A percentile compares a stretch with the other conserved stretches of the same genome.
Evolutionary conservation across 176 grass and related monocot species (phyloP).

Genomic region (Pontederia crassipes): DNA sequence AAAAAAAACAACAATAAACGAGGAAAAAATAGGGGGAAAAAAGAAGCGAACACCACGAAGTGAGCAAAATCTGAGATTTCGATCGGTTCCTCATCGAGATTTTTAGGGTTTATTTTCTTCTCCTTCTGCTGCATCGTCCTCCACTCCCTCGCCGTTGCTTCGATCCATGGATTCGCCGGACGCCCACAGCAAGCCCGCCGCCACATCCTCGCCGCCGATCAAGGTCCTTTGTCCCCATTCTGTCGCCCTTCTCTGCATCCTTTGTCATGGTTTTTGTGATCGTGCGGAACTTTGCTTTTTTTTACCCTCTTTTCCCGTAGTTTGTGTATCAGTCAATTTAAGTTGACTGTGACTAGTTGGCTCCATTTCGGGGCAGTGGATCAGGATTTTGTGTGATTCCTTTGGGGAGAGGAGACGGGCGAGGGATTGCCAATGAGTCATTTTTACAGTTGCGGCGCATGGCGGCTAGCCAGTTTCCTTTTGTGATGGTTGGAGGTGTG

Average conservation of each 20-base stretch:
- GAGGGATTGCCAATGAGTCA: no score
- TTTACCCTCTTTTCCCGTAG: background rate
- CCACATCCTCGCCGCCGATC: slow-evolving; percentile 1
- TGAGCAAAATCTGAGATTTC: no score
- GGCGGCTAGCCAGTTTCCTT: no score
- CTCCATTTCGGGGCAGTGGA: no score
- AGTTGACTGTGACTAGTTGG: no score
- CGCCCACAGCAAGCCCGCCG: background rate
- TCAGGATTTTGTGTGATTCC: no score
- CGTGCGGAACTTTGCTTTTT: background rate
- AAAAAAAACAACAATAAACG: background rate
- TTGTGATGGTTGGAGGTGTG: no score
- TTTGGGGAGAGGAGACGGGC: no score
- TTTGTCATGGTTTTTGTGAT: background rate
- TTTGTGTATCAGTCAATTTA: no score
- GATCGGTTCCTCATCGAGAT: background rate
- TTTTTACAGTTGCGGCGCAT: no score
- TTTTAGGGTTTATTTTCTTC: background rate
- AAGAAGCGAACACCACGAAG: background rate
- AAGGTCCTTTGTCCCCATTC: background rate
- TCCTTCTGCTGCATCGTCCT: background rate
- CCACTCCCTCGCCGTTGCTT: background rate
- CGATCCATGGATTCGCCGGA: slow-evolving; percentile 13
- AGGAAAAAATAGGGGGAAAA: background rate
- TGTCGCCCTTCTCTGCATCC: background rate